Evolutionary conservation across 192 early-diverging fungal genomes (phyloP).

Genomic region (Backusella morwellensis): DNA sequence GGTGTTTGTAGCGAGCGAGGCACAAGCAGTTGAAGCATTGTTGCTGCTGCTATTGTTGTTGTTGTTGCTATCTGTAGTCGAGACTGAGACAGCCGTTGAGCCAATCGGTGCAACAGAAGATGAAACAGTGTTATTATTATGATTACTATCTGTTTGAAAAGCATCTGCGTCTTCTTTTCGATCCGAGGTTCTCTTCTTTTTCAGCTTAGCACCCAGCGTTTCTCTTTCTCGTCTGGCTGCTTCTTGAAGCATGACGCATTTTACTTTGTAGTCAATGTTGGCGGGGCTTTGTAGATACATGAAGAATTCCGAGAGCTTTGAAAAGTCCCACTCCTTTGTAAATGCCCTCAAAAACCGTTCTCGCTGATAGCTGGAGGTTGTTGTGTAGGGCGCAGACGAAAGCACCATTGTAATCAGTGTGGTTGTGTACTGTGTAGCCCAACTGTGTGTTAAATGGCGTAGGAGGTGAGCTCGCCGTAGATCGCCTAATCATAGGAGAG

Average conservation of each 20-base stretch:
- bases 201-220: slow-evolving; percentile 25
- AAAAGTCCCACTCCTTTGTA: slow-evolving; percentile 64
- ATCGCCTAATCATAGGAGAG: slow-evolving; percentile 34
- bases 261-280: slow-evolving; percentile 42
- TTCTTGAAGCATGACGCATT: slow-evolving; percentile 41
- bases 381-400: slow-evolving; percentile 33
- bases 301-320: slow-evolving; percentile 59
- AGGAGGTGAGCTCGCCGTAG: slow-evolving; percentile 44
- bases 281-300: slow-evolving; percentile 55
- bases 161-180: not conserved
- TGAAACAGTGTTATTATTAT: not conserved
- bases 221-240: slow-evolving; percentile 36
- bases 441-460: slow-evolving; percentile 47
- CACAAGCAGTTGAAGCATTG: not conserved
- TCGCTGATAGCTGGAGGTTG: slow-evolving; percentile 17
- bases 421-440: slow-evolving; percentile 53
- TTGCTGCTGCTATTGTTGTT: not conserved
- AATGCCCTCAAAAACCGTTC: slow-evolving; percentile 53
- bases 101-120: not conserved
- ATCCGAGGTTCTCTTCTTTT: slow-evolving; percentile 13
- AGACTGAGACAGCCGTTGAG: not conserved
- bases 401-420: slow-evolving; percentile 48
- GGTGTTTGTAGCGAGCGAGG: not conserved
- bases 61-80: not conserved
- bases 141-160: not conserved